phyloP scores from a whole-genome alignment of 2,329 filamentous ascomycete species.

The Decorospora gaudefroyi region DNA sequence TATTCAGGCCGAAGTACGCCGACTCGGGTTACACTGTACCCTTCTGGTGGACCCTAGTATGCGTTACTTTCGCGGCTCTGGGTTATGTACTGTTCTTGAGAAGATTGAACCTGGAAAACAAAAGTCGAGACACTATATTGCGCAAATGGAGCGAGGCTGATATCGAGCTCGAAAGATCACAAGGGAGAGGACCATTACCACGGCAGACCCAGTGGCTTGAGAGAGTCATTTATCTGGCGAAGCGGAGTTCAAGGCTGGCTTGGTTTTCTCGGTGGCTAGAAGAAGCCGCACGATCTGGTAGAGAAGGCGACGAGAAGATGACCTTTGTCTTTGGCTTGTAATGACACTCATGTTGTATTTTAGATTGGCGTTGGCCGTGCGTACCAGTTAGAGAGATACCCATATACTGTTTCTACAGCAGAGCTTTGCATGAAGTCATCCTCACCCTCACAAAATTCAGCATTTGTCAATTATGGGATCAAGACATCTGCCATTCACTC shows the following conservation, averaged over 20 bases:
- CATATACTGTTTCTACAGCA: too few species aligned
- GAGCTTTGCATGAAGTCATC: too few species aligned
- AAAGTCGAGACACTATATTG: constrained; percentile 34
- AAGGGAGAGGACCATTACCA: constrained; percentile 39
- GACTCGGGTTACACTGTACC: constrained; percentile 48
- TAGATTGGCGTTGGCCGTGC: too few species aligned
- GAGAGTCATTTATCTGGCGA: constrained; percentile 7
- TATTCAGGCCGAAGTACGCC: constrained; percentile 52
- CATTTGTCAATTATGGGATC: too few species aligned
- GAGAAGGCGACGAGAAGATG: constrained; percentile 53
- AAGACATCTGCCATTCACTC: too few species aligned
- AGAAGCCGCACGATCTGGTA: constrained; percentile 40
- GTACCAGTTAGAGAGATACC: too few species aligned
- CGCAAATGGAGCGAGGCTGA: constrained; percentile 48
- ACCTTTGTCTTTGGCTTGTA: constrained; percentile 52
- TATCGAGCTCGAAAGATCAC: constrained; percentile 41
- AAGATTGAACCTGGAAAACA: constrained; percentile 49
- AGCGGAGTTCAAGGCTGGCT: constrained; percentile 17
- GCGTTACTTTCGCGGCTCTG: constrained; percentile 46
- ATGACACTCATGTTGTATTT: too few species aligned
- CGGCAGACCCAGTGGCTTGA: constrained; percentile 34
- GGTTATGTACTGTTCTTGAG: constrained; percentile 51
- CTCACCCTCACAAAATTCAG: too few species aligned
- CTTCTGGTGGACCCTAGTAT: constrained; percentile 51
- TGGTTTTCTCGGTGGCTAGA: constrained; percentile 39